Evolutionary conservation across 179 eudicot species (phyloP).

Genomic region (Dionaea muscipula): DNA sequence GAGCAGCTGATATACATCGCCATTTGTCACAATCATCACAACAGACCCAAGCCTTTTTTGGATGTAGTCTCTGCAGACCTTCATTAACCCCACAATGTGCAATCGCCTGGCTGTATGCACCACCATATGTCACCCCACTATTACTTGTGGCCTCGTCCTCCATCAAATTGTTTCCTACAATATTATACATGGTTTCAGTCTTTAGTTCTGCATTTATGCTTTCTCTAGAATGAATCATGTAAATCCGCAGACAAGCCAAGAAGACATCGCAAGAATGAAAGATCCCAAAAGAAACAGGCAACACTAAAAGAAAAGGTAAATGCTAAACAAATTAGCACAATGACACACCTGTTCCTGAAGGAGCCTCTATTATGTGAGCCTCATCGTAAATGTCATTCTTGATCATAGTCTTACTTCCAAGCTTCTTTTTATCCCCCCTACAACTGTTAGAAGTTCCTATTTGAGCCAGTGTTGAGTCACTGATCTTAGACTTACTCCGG

Average conservation of each 20-base stretch:
- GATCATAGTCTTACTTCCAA: background rate
- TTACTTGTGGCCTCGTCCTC: constrained; percentile 20
- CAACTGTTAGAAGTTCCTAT: background rate
- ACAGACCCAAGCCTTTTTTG: constrained; percentile 78
- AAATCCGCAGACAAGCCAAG: background rate
- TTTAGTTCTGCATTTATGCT: background rate
- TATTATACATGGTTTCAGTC: background rate
- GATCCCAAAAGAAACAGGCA: background rate
- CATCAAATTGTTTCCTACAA: constrained; percentile 26
- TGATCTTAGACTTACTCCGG: constrained; percentile 1
- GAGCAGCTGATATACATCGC: constrained; percentile 81
- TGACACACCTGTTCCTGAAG: background rate
- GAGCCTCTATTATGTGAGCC: background rate
- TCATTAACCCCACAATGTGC: constrained; percentile 16
- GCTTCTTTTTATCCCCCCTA: background rate
- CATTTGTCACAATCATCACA: constrained; percentile 89
- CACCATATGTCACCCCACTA: constrained; percentile 19
- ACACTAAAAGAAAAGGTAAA: constrained; percentile 2
- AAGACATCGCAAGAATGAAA: too few relatives aligned
- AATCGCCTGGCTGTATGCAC: constrained; percentile 14
- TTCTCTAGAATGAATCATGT: background rate
- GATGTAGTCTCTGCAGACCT: constrained; percentile 22
- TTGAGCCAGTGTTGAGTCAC: background rate
- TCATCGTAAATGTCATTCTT: background rate
- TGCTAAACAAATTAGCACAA: background rate